phyloP scores from a whole-genome alignment of 2,329 filamentous ascomycete genomes.

The Podosphaera fusca region DNA sequence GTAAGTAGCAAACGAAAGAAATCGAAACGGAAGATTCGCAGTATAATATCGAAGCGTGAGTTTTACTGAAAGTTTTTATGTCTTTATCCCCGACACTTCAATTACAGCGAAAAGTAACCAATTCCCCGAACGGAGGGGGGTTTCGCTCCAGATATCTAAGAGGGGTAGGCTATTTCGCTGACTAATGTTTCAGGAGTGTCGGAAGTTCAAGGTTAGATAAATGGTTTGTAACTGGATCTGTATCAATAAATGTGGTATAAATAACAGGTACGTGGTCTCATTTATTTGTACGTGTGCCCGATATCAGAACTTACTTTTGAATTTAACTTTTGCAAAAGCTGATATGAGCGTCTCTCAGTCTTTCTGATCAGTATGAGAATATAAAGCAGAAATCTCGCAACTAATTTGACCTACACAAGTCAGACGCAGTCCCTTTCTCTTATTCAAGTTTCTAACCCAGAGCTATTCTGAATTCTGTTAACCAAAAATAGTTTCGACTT shows the following conservation, averaged over 20 bases:
- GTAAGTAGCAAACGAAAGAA: slow-evolving; percentile 1
- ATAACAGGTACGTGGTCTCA: too few species aligned
- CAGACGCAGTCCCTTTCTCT: too few species aligned
- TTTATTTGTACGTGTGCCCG: too few species aligned
- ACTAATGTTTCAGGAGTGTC: not conserved
- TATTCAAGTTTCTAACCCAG: too few species aligned
- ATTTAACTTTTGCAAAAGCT: too few species aligned
- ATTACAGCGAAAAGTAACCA: not conserved
- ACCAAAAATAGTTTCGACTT: too few species aligned
- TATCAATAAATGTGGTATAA: not conserved
- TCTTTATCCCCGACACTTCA: not conserved
- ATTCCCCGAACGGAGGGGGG: not conserved
- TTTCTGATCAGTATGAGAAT: too few species aligned
- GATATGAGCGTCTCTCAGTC: too few species aligned
- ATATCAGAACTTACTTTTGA: too few species aligned
- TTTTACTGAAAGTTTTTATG: not conserved
- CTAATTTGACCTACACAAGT: too few species aligned
- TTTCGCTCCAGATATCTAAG: not conserved
- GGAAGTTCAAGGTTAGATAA: not conserved
- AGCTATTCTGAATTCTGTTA: too few species aligned
- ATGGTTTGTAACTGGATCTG: not conserved
- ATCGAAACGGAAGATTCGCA: slow-evolving; percentile 2
- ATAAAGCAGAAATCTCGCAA: too few species aligned
- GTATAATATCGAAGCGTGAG: not conserved
- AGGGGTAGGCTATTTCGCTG: not conserved